These are phyloP conservation scores for Aureobasidium sp. DNA, from an alignment of 2,329 filamentous ascomycete species.

Conservation along the genomic window DNA sequence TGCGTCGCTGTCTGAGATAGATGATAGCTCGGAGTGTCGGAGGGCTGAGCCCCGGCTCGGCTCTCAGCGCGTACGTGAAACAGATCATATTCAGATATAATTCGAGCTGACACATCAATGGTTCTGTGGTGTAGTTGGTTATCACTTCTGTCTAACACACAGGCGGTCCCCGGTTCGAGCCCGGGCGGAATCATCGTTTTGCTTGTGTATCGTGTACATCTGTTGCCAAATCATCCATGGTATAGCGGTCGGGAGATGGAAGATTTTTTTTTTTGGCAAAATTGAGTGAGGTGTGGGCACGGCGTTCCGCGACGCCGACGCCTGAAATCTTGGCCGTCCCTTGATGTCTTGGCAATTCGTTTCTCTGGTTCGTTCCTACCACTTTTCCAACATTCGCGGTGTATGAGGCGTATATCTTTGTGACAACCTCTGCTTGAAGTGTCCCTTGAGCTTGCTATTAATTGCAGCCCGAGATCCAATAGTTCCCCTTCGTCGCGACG, in stretches of 20 bases:
- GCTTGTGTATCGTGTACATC: background rate
- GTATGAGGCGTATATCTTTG: background rate
- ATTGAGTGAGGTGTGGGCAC: background rate
- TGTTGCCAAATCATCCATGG: background rate
- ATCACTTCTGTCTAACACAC: conserved; percentile 9
- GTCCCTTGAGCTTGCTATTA: background rate
- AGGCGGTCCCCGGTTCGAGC: conserved; percentile 1
- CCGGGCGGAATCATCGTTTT: background rate
- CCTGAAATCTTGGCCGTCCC: background rate
- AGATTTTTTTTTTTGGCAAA: background rate
- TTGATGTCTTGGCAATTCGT: background rate
- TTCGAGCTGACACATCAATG: background rate
- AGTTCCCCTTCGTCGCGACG: too few relatives aligned
- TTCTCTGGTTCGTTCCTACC: background rate
- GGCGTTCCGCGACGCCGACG: background rate
- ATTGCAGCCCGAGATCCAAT: background rate
- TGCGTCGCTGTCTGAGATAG: background rate
- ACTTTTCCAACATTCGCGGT: background rate
- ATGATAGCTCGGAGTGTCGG: background rate
- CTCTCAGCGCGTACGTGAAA: too few relatives aligned
- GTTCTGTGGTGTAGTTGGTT: conserved; percentile 7
- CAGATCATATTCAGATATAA: too few relatives aligned
- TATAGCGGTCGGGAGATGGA: background rate
- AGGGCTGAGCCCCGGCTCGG: too few relatives aligned
- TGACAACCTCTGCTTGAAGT: background rate